Conservation (phyloP, 2,329 filamentous ascomycete species). For the Fusarium agapanthi region DNA sequence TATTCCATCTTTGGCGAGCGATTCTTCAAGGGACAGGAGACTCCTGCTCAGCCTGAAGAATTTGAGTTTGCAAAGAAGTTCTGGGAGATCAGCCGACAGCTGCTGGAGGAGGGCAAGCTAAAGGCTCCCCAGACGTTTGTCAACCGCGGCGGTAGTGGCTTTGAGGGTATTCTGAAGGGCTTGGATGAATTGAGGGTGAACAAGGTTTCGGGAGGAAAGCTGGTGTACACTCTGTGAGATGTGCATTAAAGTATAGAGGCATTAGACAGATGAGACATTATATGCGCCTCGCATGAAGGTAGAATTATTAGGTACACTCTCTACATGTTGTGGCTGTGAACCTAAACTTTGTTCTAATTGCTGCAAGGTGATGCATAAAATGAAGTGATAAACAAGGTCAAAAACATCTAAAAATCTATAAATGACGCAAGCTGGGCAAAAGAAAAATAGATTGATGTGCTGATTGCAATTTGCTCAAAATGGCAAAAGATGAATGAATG, state of each 20-base stretch:
- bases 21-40: neutral
- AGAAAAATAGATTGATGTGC: neutral
- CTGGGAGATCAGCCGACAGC: neutral
- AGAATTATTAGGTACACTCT: no score
- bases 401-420: neutral
- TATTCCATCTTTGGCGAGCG: constrained; percentile 17
- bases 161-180: neutral
- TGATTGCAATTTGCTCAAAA: neutral
- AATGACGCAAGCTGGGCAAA: neutral
- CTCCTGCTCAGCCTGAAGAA: neutral
- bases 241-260: neutral
- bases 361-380: neutral
- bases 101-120: neutral
- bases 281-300: neutral
- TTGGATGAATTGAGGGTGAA: constrained; percentile 5
- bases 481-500: neutral
- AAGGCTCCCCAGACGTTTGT: neutral
- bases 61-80: constrained; percentile 11
- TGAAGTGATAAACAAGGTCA: no score
- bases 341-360: neutral
- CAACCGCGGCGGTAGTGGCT: neutral
- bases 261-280: neutral
- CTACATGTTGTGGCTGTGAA: neutral
- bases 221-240: constrained; percentile 12
- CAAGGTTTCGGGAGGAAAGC: constrained; percentile 1